phyloP scores from a whole-genome alignment of 163 green algal species.

The Chloromonas sp. region DNA sequence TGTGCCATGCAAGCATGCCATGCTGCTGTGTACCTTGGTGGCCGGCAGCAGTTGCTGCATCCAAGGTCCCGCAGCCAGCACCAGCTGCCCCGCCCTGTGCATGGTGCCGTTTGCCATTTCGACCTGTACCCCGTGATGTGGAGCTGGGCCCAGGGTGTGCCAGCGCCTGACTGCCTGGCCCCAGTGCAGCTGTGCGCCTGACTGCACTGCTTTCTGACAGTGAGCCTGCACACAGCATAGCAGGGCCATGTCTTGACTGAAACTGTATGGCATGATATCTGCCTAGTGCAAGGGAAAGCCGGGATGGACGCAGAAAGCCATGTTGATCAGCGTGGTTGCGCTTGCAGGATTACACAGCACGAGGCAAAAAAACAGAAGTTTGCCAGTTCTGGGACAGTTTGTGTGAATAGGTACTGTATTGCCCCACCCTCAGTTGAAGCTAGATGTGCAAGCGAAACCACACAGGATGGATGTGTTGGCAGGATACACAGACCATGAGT shows the following conservation, averaged over 20 bases:
- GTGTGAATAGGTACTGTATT: too few species aligned
- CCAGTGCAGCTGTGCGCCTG: background rate
- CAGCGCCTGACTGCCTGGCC: background rate
- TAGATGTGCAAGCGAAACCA: too few species aligned
- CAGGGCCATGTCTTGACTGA: background rate
- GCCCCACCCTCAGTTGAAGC: too few species aligned
- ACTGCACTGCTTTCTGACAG: background rate
- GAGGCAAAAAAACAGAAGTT: too few species aligned
- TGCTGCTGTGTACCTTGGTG: background rate
- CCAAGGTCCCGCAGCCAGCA: conserved; percentile 28
- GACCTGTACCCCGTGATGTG: background rate
- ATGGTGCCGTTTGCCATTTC: background rate
- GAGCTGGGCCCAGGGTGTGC: background rate
- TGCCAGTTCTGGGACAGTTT: too few species aligned
- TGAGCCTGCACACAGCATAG: background rate
- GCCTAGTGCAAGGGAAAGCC: too few species aligned
- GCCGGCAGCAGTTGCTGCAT: conserved; percentile 25
- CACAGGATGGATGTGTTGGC: too few species aligned
- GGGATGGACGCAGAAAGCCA: too few species aligned
- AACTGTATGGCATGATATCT: background rate
- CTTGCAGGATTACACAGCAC: background rate
- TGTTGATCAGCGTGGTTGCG: background rate
- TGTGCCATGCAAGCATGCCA: background rate
- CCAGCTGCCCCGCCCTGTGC: background rate
- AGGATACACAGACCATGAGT: too few species aligned